A percentile compares a stretch with the other conserved stretches of the same genome.
Evolutionary conservation across 1,284 basidiomycete genomes (phyloP).

Genomic region (Ganoderma lucidum): DNA sequence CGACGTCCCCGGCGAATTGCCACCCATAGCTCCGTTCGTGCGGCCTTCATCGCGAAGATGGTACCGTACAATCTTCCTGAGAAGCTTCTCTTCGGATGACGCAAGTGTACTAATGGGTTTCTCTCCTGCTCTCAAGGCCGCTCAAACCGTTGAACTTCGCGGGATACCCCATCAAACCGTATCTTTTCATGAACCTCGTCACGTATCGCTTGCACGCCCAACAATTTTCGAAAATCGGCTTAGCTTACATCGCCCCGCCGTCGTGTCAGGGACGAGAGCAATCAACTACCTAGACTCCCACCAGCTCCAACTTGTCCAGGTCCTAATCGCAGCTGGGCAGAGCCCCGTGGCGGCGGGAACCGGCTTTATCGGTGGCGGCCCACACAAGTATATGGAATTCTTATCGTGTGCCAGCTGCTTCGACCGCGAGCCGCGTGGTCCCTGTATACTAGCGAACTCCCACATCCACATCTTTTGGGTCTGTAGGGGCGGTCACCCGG

Average conservation of each 20-base stretch:
- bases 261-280: not conserved
- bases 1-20: conserved; percentile 38
- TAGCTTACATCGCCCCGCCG: not conserved
- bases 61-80: not conserved
- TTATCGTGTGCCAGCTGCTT: no score
- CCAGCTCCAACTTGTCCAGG: not conserved
- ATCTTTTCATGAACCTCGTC: not conserved
- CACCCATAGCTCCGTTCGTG: not conserved
- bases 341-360: no score
- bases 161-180: not conserved
- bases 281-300: not conserved
- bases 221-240: not conserved
- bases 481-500: not conserved
- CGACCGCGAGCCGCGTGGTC: no score
- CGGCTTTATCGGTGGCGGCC: no score
- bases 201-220: not conserved
- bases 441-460: not conserved
- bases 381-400: no score
- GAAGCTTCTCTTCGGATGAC: not conserved
- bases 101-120: not conserved
- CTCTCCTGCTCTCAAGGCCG: not conserved
- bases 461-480: not conserved
- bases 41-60: not conserved
- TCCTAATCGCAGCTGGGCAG: not conserved
- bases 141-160: not conserved